Base-by-base conservation (phyloP, 2,329 filamentous ascomycete species). In the Pseudofabraea citricarpa region DNA sequence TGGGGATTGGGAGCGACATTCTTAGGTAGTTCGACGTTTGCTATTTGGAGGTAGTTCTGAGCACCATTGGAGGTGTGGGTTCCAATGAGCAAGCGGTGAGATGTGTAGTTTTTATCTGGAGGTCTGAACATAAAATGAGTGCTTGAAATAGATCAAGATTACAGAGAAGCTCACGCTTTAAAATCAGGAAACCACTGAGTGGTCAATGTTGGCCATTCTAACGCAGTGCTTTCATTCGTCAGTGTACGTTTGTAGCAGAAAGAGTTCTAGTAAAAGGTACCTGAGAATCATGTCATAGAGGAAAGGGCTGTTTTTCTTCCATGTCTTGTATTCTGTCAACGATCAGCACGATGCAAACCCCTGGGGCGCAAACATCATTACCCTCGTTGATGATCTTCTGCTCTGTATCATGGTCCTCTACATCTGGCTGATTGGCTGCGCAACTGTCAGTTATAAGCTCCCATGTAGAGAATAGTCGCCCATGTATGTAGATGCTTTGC, bases 221-320 rank as follows among this genome's bases (percentile, higher is more conserved):
- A 74, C 31, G 94, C 94, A 52, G 89, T 95, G 58, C 90, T 84
- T 38, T 24, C 41, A 22, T 13, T 9, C 21, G 19, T 59, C 22
- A 57, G 50, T 19, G 38, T 24, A 29, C 20, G 8, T 16, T 16
- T 15, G 40, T 20, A 6, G n/a, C 5, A 12, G 18, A 10, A 35
- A 15, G 43, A 43, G 15, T n/a, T 21, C 18, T 9, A 5, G 21
- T 53, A 53, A n/a, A n/a, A n/a, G n/a, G n/a, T 66, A 83, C 82
- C 83, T 90, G 51, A 97, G 76, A 53, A 98, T 93, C 81, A 96
- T 88, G 65, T 98, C 93, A 66, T 98, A 98, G 57, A 98, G 85
- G 62, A 97, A 97, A 3, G 93, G 90, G 53, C 87, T 89, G 69
- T 98, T 98, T 75, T 98, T 98, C 77, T 98, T 98, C 93, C 93